Evolutionary conservation across 805 yeast species (phyloP), one percentile per base, ranked within the genome.

Genomic region (Pichia rugopelliculosa): DNA sequence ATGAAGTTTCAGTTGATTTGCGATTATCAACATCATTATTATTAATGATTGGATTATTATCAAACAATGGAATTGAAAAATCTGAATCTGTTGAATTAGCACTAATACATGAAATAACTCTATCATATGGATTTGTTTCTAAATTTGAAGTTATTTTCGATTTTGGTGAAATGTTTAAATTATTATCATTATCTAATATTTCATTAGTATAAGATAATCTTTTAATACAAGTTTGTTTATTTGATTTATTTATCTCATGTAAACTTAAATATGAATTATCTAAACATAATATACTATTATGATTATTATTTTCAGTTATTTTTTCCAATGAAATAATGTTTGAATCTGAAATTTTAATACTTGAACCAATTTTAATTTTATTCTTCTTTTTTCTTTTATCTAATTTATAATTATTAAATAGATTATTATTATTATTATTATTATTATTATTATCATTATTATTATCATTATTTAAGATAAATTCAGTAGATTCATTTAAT

Each of bases 231-330:
- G 15, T 20, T 20, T n/a, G 33, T 15, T 23, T 10, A 8, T 27
- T 21, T 11, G 18, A 18, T 5, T 26, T 24, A 22, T 21, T 13
- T 1, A 36, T 10, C 15, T 12, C 22, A 54, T 80, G 87, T n/a
- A 79, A 62, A 2, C 85, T 84, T 44, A 80, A 64, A 61, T 71
- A 79, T 4, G 74, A 65, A 0, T 74, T 73, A 58, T 80, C 86
- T 41, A 80, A 69, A 46, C 80, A 75, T 20, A 80, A 52, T 3
- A 80, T 62, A 47, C 68, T 71, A 15, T 49, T 7, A 10, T n/a
- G 20, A 38, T 38, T 23, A 22, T 15, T 22, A 6, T 30, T 46
- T 6, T 44, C 45, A 13, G 21, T 15, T 4, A 49, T 17, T 43
- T 64, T 58, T n/a, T 71, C 65, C 66, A 80, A 60, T 22, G 67